Base-by-base conservation (phyloP, 2,329 filamentous ascomycete species). In the Elsinoe perseae region DNA sequence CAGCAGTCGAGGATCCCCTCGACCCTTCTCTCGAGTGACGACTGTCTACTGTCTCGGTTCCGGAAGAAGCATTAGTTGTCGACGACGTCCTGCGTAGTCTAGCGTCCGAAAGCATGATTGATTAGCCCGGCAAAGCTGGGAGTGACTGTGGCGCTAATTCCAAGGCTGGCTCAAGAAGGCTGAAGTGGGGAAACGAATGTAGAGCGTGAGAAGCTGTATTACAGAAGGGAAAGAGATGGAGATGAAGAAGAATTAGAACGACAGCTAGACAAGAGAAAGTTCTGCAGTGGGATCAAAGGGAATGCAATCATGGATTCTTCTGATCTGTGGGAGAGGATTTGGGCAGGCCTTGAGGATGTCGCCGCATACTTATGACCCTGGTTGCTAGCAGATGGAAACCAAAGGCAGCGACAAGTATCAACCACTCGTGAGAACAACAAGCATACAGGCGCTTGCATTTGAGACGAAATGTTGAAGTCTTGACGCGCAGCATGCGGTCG, bases 1-100 rank as follows among this genome's bases (percentile, higher is more conserved):
- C 72, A 8, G 53, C 53, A n/a, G 38, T 40, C 18, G 38, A 44
- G 6, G 42, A 56, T 2, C 36, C 21, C 18, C 40, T 23, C 21
- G 53, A 56, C 28, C 53, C 53, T 32, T 40, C 38, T 9, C 53
- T 40, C 6, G 53, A 56, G n/a, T 44, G 53, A 7, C 10, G 28
- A 25, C 27, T 46, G 12, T 36, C 53, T 9, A 36, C 53, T 6
- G 28, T 56, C 38, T 56, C 53, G 40, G 38, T 34, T 5, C 42
- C 28, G 9, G 38, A 56, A 32, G 38, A 46, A 30, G 42, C 42
- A 23, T 40, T 36, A 38, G 36, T 56, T 23, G 53, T 25, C 12
- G 53, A 56, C 18, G 53, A 48, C n/a, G 40, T 38, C 28, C 53
- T 44, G 38, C 53, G 53, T n/a, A 44, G 36, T 46, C 53, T 38